Percentiles rank a stretch among this genome's conserved stretches.
Conservation (phyloP, 805 yeast genomes). For the Lipomyces japonicus region DNA sequence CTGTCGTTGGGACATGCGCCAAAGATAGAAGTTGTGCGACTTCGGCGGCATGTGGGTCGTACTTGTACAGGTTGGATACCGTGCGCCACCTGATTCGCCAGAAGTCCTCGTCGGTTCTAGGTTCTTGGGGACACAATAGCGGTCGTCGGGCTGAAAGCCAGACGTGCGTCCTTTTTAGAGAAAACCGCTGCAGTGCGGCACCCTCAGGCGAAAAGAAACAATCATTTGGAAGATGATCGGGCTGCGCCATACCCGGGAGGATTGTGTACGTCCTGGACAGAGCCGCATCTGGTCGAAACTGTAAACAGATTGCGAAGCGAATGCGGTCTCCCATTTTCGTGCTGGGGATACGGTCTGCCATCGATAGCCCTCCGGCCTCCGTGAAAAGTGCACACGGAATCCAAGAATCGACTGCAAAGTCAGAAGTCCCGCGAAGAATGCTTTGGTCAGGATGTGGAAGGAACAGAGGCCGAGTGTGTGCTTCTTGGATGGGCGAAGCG, state of each 20-base stretch:
- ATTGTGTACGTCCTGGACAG: not conserved
- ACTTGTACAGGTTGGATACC: not conserved
- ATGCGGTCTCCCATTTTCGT: not conserved
- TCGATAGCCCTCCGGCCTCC: not conserved
- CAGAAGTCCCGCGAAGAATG: not conserved
- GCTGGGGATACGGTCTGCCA: not conserved
- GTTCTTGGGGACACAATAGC: not conserved
- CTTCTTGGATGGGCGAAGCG: not conserved
- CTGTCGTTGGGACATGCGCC: not conserved
- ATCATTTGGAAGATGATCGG: not conserved
- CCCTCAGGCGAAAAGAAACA: not conserved
- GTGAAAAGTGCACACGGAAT: not conserved
- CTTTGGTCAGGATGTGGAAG: not conserved
- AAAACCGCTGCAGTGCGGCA: not conserved
- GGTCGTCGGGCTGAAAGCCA: not conserved
- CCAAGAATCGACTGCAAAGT: not conserved
- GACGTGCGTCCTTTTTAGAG: not conserved
- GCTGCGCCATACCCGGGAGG: not conserved
- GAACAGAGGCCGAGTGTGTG: not conserved
- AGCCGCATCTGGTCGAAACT: not conserved
- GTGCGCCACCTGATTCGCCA: not conserved
- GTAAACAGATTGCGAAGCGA: not conserved
- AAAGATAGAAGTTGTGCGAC: not conserved
- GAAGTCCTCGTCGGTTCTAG: not conserved
- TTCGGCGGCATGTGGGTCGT: not conserved